Base-by-base conservation (phyloP, 2,329 filamentous ascomycete genomes). In the Aspergillus candidus region DNA sequence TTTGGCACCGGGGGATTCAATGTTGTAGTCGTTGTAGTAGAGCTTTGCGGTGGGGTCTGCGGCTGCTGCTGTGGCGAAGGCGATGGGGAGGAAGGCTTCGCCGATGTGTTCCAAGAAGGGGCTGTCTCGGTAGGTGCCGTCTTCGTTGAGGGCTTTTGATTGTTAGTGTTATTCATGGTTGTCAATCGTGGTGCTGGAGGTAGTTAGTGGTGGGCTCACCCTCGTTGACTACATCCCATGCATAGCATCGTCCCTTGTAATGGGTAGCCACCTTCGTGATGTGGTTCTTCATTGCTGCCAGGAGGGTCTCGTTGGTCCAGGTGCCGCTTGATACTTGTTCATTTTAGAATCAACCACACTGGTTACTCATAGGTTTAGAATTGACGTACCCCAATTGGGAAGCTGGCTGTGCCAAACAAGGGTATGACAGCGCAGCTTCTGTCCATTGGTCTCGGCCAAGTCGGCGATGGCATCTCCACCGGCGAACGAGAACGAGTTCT, bases 361-460 rank as follows among this genome's bases (percentile, higher is more conserved):
- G n/a, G 7, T 3, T 3, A 6, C 3, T 76, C 72, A 4, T 55
- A 67, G 55, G 79, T 75, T 29, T 69, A 65, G 2, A 4, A 6
- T 6, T 15, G 18, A 32, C 43, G 63, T 72, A 40, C 87, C 83
- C 75, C 76, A 82, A 27, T 65, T 66, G 0, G 78, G 74, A 4
- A 71, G 52, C 46, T 71, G 68, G 15, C 53, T 60, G 41, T 69
- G 56, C 76, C 74, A 78, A 30, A 77, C 65, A 37, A 76, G 66
- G 40, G 73, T 82, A 58, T 87, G 83, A 61, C 83, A 85, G 43
- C 83, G 71, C 40, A 84, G 56, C 18, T 78, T 57, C 50, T 75
- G 68, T 15, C 62, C 63, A 30, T 70, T 69, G 11, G 57, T 51
- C 38, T 65, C 58, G 4, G 66, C 67, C 13, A 72, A 57, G 30